Conservation (phyloP, 129 eudicot species). For the Calendula officinalis region DNA sequence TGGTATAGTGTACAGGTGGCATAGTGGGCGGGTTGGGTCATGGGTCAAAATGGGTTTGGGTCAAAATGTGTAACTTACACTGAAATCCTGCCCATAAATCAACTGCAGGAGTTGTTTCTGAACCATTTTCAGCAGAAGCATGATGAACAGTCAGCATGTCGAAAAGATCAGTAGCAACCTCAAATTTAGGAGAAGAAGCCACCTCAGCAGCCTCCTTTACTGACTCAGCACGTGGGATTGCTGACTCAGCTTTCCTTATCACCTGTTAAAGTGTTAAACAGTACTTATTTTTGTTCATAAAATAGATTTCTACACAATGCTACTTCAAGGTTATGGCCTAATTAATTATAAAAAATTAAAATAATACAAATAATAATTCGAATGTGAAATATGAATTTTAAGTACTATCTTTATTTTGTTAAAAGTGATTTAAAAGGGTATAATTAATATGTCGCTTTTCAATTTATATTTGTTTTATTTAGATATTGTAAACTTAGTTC, state of each 20-base stretch:
- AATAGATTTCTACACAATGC: not conserved
- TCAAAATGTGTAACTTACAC: slow-evolving; percentile 39
- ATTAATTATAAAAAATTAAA: no score
- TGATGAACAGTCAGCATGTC: slow-evolving; percentile 80
- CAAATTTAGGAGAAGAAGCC: slow-evolving; percentile 58
- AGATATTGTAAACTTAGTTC: no score
- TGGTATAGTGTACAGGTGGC: slow-evolving; percentile 5
- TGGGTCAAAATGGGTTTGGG: not conserved
- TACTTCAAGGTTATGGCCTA: no score
- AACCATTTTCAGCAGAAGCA: slow-evolving; percentile 49
- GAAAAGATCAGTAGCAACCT: slow-evolving; percentile 88
- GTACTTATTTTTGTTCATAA: not conserved
- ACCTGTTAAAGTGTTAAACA: slow-evolving; percentile 37
- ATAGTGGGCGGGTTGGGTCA: not conserved
- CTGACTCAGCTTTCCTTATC: slow-evolving; percentile 49
- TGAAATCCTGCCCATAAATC: slow-evolving; percentile 94
- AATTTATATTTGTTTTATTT: no score
- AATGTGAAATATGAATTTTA: no score
- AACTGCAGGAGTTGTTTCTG: slow-evolving; percentile 56
- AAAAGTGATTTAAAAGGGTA: no score
- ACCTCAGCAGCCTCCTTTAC: slow-evolving; percentile 45
- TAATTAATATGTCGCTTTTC: no score
- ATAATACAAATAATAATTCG: no score
- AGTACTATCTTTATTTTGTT: no score
- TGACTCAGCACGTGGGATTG: slow-evolving; percentile 36